Conservation (phyloP, 352 stramenopile genomes). For the Phytophthora europaea region DNA sequence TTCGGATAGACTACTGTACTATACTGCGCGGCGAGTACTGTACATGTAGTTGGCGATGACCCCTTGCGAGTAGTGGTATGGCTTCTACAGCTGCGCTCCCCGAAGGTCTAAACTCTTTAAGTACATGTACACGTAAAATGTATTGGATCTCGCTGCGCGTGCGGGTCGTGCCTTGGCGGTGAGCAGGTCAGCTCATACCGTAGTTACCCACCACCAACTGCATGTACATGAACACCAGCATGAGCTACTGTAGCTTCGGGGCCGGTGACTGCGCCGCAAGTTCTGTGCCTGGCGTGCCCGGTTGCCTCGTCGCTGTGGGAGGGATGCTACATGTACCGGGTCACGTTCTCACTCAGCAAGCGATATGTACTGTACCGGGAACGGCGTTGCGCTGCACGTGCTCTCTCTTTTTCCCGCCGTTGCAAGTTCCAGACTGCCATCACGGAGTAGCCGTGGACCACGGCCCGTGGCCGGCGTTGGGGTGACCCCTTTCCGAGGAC, state of each 20-base stretch:
- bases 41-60: neutral
- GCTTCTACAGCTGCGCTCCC: conserved; percentile 18
- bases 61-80: conserved; percentile 12
- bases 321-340: neutral
- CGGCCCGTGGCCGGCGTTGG: neutral
- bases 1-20: neutral
- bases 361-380: neutral
- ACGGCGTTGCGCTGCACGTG: neutral
- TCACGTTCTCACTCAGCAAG: neutral
- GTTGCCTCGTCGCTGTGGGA: conserved; percentile 36
- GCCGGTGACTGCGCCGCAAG: conserved; percentile 3
- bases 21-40: neutral
- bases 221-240: conserved; percentile 2
- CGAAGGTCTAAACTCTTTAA: conserved; percentile 6
- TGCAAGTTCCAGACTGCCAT: conserved; percentile 21
- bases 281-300: conserved; percentile 21
- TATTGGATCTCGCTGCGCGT: conserved; percentile 19
- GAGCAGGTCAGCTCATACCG: conserved; percentile 24
- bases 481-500: conserved; percentile 9
- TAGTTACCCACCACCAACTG: neutral
- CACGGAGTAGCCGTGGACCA: too few species aligned
- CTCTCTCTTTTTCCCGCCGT: conserved; percentile 31
- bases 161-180: neutral
- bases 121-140: neutral
- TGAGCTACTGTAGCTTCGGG: conserved; percentile 3